phyloP scores from a whole-genome alignment of 2,329 filamentous ascomycete genomes.

The Aspergillus pseudotamarii region DNA sequence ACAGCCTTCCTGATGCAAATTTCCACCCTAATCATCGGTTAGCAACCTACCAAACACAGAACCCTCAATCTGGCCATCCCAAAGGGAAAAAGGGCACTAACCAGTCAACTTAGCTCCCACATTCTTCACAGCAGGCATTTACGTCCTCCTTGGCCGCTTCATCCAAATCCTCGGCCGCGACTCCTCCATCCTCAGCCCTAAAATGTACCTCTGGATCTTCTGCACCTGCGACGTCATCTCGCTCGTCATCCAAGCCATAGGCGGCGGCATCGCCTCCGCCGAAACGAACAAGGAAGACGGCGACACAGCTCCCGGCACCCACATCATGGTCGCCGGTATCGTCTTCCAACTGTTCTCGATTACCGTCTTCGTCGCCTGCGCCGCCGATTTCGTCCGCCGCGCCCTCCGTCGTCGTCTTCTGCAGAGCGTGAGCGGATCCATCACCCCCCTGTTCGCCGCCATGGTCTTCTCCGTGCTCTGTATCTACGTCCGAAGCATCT shows the following conservation, averaged over 20 bases:
- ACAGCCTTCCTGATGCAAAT: slow-evolving; percentile 56
- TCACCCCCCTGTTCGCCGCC: slow-evolving; percentile 39
- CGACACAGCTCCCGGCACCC: slow-evolving; percentile 50
- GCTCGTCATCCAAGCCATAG: slow-evolving; percentile 58
- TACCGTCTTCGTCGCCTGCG: slow-evolving; percentile 53
- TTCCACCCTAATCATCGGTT: slow-evolving; percentile 44
- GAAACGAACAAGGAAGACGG: slow-evolving; percentile 50
- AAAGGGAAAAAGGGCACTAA: background rate
- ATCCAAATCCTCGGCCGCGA: slow-evolving; percentile 49
- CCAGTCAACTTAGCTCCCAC: slow-evolving; percentile 40
- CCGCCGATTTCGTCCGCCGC: slow-evolving; percentile 51
- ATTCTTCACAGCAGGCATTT: slow-evolving; percentile 57
- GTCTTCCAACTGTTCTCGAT: slow-evolving; percentile 62
- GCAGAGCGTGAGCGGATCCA: slow-evolving; percentile 26
- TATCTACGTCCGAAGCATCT: slow-evolving; percentile 54
- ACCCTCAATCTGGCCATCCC: background rate
- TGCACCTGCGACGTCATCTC: slow-evolving; percentile 58
- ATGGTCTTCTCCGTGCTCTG: slow-evolving; percentile 47
- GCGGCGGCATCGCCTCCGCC: slow-evolving; percentile 54
- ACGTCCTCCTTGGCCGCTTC: slow-evolving; percentile 52
- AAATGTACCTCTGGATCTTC: slow-evolving; percentile 53
- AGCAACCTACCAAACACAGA: slow-evolving; percentile 2
- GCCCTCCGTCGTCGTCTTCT: slow-evolving; percentile 29
- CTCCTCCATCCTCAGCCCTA: slow-evolving; percentile 48
- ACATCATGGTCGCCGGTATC: slow-evolving; percentile 58